Percentiles rank a stretch among this genome's conserved stretches.
Evolutionary conservation across 2,329 filamentous ascomycete species (phyloP).

Genomic region (Sphaerulina musiva): DNA sequence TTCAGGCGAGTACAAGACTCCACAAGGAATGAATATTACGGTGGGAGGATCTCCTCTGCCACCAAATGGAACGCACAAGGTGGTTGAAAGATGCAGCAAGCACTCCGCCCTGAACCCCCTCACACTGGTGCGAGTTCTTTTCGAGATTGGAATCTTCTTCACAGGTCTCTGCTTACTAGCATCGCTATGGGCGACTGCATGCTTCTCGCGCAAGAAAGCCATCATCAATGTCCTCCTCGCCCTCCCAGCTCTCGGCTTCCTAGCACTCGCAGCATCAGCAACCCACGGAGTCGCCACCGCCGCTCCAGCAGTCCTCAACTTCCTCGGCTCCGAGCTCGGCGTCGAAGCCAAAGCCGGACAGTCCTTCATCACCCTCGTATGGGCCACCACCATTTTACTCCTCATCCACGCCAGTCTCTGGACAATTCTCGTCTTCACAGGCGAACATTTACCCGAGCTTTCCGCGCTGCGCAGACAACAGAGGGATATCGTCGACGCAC

Average conservation of each 20-base stretch:
- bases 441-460: slow-evolving; percentile 11
- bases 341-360: slow-evolving; percentile 46
- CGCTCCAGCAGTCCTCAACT: slow-evolving; percentile 48
- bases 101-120: slow-evolving; percentile 47
- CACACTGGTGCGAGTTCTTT: slow-evolving; percentile 54
- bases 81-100: slow-evolving; percentile 50
- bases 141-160: slow-evolving; percentile 50
- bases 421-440: slow-evolving; percentile 13
- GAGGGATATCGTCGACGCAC: neutral
- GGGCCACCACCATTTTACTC: slow-evolving; percentile 45
- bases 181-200: slow-evolving; percentile 41
- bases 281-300: slow-evolving; percentile 58
- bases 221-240: slow-evolving; percentile 47
- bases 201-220: slow-evolving; percentile 33
- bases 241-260: slow-evolving; percentile 47
- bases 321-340: slow-evolving; percentile 46
- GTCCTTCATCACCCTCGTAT: slow-evolving; percentile 55
- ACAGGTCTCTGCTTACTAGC: slow-evolving; percentile 47
- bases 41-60: slow-evolving; percentile 24
- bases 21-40: slow-evolving; percentile 39
- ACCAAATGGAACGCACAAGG: slow-evolving; percentile 39
- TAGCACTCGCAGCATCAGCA: slow-evolving; percentile 69
- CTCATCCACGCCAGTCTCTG: slow-evolving; percentile 21
- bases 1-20: slow-evolving; percentile 40
- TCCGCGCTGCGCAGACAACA: neutral